phyloP scores from a whole-genome alignment of 2,329 filamentous ascomycete species.

The Davidsoniella australis region DNA sequence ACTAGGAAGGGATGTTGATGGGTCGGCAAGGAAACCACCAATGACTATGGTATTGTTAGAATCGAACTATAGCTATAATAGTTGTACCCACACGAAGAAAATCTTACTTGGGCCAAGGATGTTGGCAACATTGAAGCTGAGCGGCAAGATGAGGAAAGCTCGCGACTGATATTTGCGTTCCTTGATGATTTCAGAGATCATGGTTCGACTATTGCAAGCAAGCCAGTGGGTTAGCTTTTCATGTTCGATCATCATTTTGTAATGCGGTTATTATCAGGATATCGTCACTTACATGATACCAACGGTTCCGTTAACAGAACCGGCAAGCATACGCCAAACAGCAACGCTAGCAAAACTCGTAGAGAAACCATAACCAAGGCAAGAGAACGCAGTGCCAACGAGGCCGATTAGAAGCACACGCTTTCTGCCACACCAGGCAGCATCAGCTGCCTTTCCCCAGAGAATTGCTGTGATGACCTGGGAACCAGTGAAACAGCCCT shows the following conservation, averaged over 20 bases:
- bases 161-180: conserved; percentile 31
- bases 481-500: conserved; percentile 54
- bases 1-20: conserved; percentile 40
- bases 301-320: conserved; percentile 33
- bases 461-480: conserved; percentile 58
- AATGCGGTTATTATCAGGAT: not conserved
- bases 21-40: conserved; percentile 53
- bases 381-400: conserved; percentile 47
- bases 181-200: conserved; percentile 31
- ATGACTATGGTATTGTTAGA: conserved; percentile 23
- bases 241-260: not conserved
- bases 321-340: conserved; percentile 48
- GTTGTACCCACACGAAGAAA: not conserved
- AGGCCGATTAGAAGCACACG: conserved; percentile 53
- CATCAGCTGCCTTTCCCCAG: conserved; percentile 52
- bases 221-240: not conserved
- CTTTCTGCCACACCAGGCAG: conserved; percentile 45
- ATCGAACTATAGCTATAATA: not conserved
- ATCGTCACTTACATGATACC: conserved; percentile 27
- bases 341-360: conserved; percentile 46
- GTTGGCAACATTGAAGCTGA: conserved; percentile 31
- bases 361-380: conserved; percentile 57
- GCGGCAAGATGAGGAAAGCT: conserved; percentile 29
- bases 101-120: conserved; percentile 28
- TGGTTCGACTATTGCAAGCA: conserved; percentile 22